Evolutionary conservation across 2,329 filamentous ascomycete species (phyloP).

Genomic region (Pyrenophora graminea): DNA sequence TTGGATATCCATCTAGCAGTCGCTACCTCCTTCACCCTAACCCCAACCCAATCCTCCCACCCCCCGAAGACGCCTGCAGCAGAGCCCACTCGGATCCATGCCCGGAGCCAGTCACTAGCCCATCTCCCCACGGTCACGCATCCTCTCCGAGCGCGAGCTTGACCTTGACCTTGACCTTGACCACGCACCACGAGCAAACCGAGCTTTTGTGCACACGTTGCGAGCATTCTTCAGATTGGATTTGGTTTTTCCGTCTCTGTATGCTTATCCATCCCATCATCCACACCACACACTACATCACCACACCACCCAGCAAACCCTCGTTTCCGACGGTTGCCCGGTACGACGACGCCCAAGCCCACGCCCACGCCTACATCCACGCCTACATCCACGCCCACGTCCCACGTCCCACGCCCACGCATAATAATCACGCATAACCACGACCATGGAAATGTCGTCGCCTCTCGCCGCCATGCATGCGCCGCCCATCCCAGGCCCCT

Average conservation of each 20-base stretch:
- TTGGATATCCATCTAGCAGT: constrained; percentile 25
- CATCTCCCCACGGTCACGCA: constrained; percentile 9
- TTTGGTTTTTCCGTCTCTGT: constrained; percentile 46
- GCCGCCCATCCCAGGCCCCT: constrained; percentile 63
- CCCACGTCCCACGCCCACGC: neutral
- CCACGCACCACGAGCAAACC: neutral
- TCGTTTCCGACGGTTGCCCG: constrained; percentile 26
- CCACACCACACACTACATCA: neutral
- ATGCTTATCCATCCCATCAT: constrained; percentile 37
- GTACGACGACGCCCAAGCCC: constrained; percentile 63
- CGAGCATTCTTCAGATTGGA: constrained; percentile 48
- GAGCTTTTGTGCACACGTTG: constrained; percentile 17
- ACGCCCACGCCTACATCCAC: constrained; percentile 46
- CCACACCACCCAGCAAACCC: constrained; percentile 17
- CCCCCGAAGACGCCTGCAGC: constrained; percentile 22
- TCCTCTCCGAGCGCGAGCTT: neutral
- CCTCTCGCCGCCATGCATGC: constrained; percentile 92
- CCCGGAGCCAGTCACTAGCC: constrained; percentile 25
- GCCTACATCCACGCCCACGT: no score
- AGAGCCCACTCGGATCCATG: constrained; percentile 19
- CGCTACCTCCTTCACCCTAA: constrained; percentile 22
- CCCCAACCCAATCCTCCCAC: neutral
- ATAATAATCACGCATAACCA: neutral
- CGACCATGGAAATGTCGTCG: constrained; percentile 85
- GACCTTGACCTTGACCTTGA: neutral